Evolutionary conservation across 176 grass and related monocot genomes (phyloP).

Genomic region (Bothriochloa decipiens): DNA sequence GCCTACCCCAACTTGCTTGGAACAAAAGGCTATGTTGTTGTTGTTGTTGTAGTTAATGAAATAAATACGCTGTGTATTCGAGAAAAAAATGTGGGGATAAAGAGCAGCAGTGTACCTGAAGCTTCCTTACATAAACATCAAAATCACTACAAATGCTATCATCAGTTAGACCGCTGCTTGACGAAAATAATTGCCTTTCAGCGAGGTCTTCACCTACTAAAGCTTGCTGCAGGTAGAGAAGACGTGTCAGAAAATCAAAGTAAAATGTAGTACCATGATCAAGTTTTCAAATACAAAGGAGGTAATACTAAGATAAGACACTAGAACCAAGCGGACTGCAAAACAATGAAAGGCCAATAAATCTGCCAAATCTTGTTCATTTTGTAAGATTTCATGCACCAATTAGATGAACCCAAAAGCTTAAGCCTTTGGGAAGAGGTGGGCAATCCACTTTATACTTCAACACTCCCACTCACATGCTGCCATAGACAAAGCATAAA

Average conservation of each 20-base stretch:
- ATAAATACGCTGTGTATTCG: background rate
- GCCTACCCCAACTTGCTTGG: too few species aligned
- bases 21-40: too few species aligned
- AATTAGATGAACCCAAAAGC: background rate
- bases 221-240: conserved; percentile 75
- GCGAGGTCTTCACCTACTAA: conserved; percentile 96
- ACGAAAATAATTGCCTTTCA: conserved; percentile 86
- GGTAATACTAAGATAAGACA: background rate
- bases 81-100: background rate
- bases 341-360: background rate
- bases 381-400: background rate
- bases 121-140: conserved; percentile 85
- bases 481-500: background rate
- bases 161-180: conserved; percentile 54
- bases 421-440: background rate
- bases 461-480: background rate
- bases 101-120: conserved; percentile 64
- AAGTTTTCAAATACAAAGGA: conserved; percentile 30
- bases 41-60: too few species aligned
- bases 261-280: conserved; percentile 17
- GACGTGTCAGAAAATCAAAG: conserved; percentile 37
- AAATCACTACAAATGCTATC: conserved; percentile 73
- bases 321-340: background rate
- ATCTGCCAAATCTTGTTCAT: background rate
- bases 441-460: background rate